These are phyloP conservation scores for Emydomyces testavorans DNA, from an alignment of 2,329 filamentous ascomycete species.

Conservation along the genomic window DNA sequence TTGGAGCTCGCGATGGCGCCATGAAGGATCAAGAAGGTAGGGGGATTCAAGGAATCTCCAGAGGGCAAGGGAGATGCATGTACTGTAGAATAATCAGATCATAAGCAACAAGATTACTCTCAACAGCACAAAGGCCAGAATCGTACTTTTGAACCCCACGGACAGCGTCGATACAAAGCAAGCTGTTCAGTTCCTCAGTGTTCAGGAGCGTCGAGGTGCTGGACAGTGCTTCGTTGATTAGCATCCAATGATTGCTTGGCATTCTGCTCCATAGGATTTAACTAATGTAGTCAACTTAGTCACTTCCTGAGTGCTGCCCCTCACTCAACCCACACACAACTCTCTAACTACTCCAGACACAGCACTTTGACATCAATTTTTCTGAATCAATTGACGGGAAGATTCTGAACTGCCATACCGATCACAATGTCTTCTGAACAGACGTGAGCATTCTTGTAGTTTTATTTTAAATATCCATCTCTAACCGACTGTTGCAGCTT, in stretches of 20 bases:
- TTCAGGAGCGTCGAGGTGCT: not conserved
- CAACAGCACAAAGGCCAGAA: slow-evolving; percentile 7
- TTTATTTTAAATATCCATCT: slow-evolving; percentile 6
- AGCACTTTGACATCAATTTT: not conserved
- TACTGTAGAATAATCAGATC: slow-evolving; percentile 6
- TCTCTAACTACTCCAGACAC: not conserved
- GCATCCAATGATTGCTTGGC: slow-evolving; percentile 1
- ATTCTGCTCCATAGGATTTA: not conserved
- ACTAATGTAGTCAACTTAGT: no score
- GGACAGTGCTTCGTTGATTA: not conserved
- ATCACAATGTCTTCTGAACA: slow-evolving; percentile 8
- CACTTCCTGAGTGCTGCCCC: slow-evolving; percentile 5
- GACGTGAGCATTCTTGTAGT: not conserved
- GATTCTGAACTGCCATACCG: not conserved
- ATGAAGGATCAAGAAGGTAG: slow-evolving; percentile 1
- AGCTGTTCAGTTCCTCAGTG: not conserved
- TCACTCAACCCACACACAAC: slow-evolving; percentile 8
- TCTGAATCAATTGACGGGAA: not conserved
- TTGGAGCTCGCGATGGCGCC: slow-evolving; percentile 16
- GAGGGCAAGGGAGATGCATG: not conserved
- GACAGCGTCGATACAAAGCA: not conserved
- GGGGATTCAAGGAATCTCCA: not conserved
- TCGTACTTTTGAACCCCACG: slow-evolving; percentile 2
- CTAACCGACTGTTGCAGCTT: slow-evolving; percentile 50
- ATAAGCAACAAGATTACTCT: not conserved